Conservation (phyloP, 371 early-diverging fungal species). For the Nematocida ironsii region DNA sequence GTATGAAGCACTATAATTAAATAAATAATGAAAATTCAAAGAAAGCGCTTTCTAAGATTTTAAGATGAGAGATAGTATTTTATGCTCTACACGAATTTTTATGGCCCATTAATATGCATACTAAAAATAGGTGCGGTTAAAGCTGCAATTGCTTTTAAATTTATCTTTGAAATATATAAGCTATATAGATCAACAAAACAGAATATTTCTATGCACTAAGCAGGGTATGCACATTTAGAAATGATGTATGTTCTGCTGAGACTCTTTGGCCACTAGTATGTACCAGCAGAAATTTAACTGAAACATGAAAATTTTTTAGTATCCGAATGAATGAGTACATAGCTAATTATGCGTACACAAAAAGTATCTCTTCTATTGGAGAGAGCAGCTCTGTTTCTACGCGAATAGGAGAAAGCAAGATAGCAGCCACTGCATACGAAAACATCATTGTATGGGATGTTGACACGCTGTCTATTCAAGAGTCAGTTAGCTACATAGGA, state of each 20-base stretch:
- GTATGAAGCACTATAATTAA: conserved; percentile 55
- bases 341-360: conserved; percentile 29
- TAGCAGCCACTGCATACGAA: conserved; percentile 33
- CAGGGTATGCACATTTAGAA: not conserved
- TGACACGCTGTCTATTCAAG: conserved; percentile 25
- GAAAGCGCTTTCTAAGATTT: not conserved
- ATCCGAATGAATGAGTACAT: conserved; percentile 48
- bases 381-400: conserved; percentile 32
- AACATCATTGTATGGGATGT: conserved; percentile 30
- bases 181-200: too few relatives aligned
- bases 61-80: too few relatives aligned
- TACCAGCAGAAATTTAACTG: not conserved
- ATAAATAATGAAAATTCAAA: not conserved
- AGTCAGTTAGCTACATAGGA: not conserved
- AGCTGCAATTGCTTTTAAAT: too few relatives aligned
- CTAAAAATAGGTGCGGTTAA: too few relatives aligned
- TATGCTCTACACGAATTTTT: too few relatives aligned
- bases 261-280: not conserved
- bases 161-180: too few relatives aligned
- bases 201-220: too few relatives aligned
- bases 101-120: too few relatives aligned
- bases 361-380: conserved; percentile 36
- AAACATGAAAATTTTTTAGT: conserved; percentile 38
- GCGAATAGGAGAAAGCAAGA: not conserved
- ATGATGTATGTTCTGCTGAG: not conserved